Base-by-base conservation (phyloP, 306 rosid genomes). In the Begonia loranthoides region DNA sequence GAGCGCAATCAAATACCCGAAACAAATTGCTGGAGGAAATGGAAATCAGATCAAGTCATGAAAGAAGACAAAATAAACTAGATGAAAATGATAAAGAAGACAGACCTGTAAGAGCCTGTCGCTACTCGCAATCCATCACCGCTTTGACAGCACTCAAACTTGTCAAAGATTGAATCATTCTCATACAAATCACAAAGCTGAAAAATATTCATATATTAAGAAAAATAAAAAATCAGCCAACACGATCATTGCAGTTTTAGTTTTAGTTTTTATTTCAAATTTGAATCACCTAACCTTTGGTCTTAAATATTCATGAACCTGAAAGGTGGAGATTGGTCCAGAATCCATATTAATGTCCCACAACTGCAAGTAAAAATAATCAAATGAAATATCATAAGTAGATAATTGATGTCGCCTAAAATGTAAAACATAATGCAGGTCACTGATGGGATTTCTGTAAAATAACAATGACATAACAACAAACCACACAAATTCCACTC, bases 291-390 rank as follows among this genome's bases (percentile, higher is more conserved):
- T 71, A 56, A 90, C 99, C 96, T 75, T 90, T 21, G 99, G 99
- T 73, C 99, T 86, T 61, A 90, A 66, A 66, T 86, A 67, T 73
- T 90, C 99, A 17, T 90, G 99, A 69, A 86, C 99, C 70, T 79
- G 88, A 80, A 80, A 90, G 55, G 99, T 80, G 12, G 87, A 28
- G 51, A 90, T 88, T 0, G 99, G 99, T 53, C 99, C 96, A 47
- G 99, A 80, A 79, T 90, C 99, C 99, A 90, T 90, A 58, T 90
- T 90, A 66, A 90, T 86, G 77, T 90, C 99, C 99, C 99, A 90
- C 69, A 90, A 74, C 99, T 90, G 93, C 65, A 34, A 70, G 13
- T 12, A 41, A 41, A 12, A 9, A 41, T 12, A 19, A 19, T 19
- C 22, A 19, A 19, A 19, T 19, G 22, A 19, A 41, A 41, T 0